These are phyloP conservation scores for Colletotrichum shisoi DNA, from an alignment of 2,329 filamentous ascomycete species.

Conservation along the genomic window DNA sequence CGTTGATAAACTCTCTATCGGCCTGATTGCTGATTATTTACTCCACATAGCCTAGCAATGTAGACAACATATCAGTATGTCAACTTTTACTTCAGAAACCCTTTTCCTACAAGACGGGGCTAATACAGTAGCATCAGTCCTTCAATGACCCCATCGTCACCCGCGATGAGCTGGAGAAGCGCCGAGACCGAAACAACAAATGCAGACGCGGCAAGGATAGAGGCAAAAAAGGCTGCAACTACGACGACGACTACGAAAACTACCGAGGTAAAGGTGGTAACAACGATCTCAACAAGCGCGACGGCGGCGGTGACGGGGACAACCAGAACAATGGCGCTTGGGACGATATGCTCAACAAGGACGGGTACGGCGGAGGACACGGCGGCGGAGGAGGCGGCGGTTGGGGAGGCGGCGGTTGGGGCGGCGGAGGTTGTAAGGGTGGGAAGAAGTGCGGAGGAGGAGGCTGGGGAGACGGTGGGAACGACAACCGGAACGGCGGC, in stretches of 20 bases:
- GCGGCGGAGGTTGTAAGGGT: neutral
- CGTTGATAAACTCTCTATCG: neutral
- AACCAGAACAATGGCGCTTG: slow-evolving; percentile 1
- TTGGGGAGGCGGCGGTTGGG: neutral
- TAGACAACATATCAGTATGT: slow-evolving; percentile 10
- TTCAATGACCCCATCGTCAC: neutral
- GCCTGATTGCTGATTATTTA: neutral
- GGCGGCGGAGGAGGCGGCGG: neutral
- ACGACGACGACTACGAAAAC: slow-evolving; percentile 1
- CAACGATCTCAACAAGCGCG: slow-evolving; percentile 8
- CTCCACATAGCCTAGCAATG: neutral
- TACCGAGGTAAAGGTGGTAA: neutral
- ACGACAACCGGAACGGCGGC: no score
- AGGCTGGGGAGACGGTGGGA: neutral
- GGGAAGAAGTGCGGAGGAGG: neutral
- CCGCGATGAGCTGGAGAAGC: slow-evolving; percentile 10
- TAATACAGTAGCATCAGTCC: neutral
- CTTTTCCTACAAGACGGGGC: neutral
- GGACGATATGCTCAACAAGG: neutral
- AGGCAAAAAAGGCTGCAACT: neutral
- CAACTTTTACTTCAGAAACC: neutral
- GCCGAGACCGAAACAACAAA: neutral
- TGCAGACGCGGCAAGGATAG: slow-evolving; percentile 13
- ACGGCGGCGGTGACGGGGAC: neutral
- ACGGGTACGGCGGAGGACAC: slow-evolving; percentile 3